Base-by-base conservation (phyloP, 108 stramenopile species). In the Stephanodiscus triporus region DNA sequence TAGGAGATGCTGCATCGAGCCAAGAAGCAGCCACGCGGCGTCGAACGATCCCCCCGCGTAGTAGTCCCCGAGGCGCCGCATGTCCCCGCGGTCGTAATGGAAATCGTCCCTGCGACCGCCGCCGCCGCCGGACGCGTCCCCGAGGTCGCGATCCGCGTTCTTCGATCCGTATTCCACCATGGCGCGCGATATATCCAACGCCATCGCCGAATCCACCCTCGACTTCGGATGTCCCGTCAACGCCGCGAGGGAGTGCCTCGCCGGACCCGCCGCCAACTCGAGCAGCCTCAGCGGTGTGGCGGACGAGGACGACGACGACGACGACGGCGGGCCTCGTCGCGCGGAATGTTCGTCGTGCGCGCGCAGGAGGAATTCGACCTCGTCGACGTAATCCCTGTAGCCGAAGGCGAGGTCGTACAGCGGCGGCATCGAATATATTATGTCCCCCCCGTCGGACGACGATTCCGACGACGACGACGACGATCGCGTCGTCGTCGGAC, bases 361-460 rank as follows among this genome's bases (percentile, higher is more conserved):
- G 59, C 78, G 61, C 20, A 90, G 22, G 37, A 94, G 67, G 75
- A 94, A 94, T 9, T 86, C 82, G 0, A 94, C 90, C 76, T 94
- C 93, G 20, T 90, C 85, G 58, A 86, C 87, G 65, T 80, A 94
- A 50, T 85, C 82, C 66, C 92, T 77, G 66, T 91, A 94, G 17
- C 90, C 90, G 83, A 94, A 91, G 10, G 92, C 92, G 43, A 94
- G 65, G 73, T 94, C 92, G 63, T 94, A 94, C 19, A 94, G 58
- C 4, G 90, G 80, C 10, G 92, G 92, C 68, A 81, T 51, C 10
- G 90, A 91, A 74, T 94, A 94, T 20, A 94, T 94, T 50, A 43
- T 70, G 29, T 66, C 55, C n/a, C 36, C 36, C 36, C 36, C 36
- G 36, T 36, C 36, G 36, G 36, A 36, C 36, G 36, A 36, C 36